A percentile compares a stretch with the other conserved stretches of the same genome.
These are phyloP conservation scores for Talaromyces liani DNA, from an alignment of 495 filamentous ascomycete genomes.

Conservation along the genomic window DNA sequence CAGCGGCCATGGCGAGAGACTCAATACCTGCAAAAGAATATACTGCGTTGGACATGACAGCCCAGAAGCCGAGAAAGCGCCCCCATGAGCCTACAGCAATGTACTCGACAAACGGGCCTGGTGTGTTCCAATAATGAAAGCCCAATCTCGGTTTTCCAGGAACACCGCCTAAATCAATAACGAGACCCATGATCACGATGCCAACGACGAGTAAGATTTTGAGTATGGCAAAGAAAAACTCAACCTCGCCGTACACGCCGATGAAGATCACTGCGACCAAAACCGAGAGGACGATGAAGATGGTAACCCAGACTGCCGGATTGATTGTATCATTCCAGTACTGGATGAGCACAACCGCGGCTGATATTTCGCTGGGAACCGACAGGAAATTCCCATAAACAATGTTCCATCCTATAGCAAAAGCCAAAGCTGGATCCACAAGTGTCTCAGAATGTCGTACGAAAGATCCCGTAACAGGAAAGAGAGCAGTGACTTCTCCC, in stretches of 20 bases:
- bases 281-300: slow-evolving; percentile 52
- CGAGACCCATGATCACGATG: slow-evolving; percentile 44
- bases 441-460: slow-evolving; percentile 43
- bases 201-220: slow-evolving; percentile 45
- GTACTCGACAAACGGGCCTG: slow-evolving; percentile 44
- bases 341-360: slow-evolving; percentile 50
- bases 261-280: slow-evolving; percentile 46
- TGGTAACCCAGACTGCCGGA: slow-evolving; percentile 44
- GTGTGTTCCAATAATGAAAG: slow-evolving; percentile 45
- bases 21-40: slow-evolving; percentile 54
- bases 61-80: slow-evolving; percentile 52
- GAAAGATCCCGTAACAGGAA: slow-evolving; percentile 38
- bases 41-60: slow-evolving; percentile 50
- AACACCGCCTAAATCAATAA: slow-evolving; percentile 34
- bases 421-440: slow-evolving; percentile 51
- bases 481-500: slow-evolving; percentile 35
- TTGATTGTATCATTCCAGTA: slow-evolving; percentile 52
- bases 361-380: slow-evolving; percentile 56
- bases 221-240: slow-evolving; percentile 34
- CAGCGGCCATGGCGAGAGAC: slow-evolving; percentile 43
- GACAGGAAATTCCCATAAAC: slow-evolving; percentile 51
- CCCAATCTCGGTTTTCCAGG: slow-evolving; percentile 25
- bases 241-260: slow-evolving; percentile 36
- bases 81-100: slow-evolving; percentile 30
- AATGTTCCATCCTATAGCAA: slow-evolving; percentile 54